Evolutionary conservation across 2,329 filamentous ascomycete species (phyloP), one percentile per base, ranked within the genome.

Genomic region (Fusarium sp.): DNA sequence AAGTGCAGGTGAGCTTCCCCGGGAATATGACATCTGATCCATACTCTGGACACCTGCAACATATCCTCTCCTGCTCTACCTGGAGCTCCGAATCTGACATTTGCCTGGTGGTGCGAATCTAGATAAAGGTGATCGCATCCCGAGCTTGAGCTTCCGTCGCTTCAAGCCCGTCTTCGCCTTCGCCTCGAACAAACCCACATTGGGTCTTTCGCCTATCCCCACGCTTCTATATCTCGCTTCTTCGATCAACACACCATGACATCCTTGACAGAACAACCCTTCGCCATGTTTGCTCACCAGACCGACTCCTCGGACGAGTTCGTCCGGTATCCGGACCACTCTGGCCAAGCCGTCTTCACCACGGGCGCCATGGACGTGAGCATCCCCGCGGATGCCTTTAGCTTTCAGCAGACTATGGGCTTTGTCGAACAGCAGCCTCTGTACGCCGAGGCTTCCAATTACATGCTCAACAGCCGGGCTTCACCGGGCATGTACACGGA

Each of bases 401-500:
- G 79, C 71, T 79, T 80, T 41, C 85, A 85, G 69, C 80, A 83
- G 25, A 50, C 84, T 82, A 84, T 88, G 68, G 82, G 82, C 37
- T 89, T 87, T 63, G 72, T 75, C 78, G 86, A 88, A 64, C 81
- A 84, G 32, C 78, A 84, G 30, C 78, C 83, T 35, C 77, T 89
- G 62, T 91, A 88, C 80, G 74, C 86, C 32, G 88, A 88, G 70
- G 81, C 72, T 27, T 67, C 64, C 43, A 83, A 75, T 76, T 86
- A 85, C 81, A 81, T 88, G 73, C 85, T 88, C 76, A 83, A 83
- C 77, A 82, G 81, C 76, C 84, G 84, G 72, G 81, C 85, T 66
- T 89, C 88, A 11, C 88, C 88, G 10, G 81, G 83, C 67, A 82
- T 86, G 72, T 89, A 87, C 75, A 77, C 82, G 23, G 89, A 90